These are phyloP conservation scores for Zymoseptoria brevis DNA, from an alignment of 2,329 filamentous ascomycete genomes.

Conservation along the genomic window DNA sequence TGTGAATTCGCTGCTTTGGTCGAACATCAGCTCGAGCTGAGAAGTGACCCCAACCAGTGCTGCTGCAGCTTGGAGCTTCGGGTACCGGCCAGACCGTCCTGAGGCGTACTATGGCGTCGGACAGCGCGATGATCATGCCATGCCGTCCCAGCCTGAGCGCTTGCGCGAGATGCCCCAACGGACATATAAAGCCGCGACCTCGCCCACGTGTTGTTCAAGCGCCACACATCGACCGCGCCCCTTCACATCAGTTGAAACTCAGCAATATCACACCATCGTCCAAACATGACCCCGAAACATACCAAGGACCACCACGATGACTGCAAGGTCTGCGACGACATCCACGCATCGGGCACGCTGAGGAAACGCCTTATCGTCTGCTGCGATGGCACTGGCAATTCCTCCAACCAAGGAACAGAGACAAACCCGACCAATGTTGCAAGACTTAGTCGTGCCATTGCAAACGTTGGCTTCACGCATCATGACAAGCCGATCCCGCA, in stretches of 20 bases:
- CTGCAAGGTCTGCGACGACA: not conserved
- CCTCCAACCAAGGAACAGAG: slow-evolving; percentile 14
- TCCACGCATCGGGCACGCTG: slow-evolving; percentile 4
- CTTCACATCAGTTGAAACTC: not conserved
- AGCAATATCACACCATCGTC: not conserved
- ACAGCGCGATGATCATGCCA: not conserved
- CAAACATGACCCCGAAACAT: not conserved
- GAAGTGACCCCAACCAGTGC: not conserved
- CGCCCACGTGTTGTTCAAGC: not conserved
- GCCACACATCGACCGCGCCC: not conserved
- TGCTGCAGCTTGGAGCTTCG: not conserved
- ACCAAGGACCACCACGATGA: not conserved
- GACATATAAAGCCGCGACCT: not conserved
- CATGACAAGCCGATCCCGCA: slow-evolving; percentile 20
- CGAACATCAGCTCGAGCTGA: not conserved
- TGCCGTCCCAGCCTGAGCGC: not conserved
- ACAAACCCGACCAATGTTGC: slow-evolving; percentile 23
- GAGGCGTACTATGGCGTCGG: not conserved
- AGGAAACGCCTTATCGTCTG: slow-evolving; percentile 19
- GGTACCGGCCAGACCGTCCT: not conserved
- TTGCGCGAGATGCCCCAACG: not conserved
- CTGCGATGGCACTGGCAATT: slow-evolving; percentile 21
- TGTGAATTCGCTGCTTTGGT: not conserved
- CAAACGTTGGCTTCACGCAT: slow-evolving; percentile 13
- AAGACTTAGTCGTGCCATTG: slow-evolving; percentile 20